These are phyloP conservation scores for Ophiocordyceps unilateralis DNA, from an alignment of 2,329 filamentous ascomycete species.

Conservation along the genomic window DNA sequence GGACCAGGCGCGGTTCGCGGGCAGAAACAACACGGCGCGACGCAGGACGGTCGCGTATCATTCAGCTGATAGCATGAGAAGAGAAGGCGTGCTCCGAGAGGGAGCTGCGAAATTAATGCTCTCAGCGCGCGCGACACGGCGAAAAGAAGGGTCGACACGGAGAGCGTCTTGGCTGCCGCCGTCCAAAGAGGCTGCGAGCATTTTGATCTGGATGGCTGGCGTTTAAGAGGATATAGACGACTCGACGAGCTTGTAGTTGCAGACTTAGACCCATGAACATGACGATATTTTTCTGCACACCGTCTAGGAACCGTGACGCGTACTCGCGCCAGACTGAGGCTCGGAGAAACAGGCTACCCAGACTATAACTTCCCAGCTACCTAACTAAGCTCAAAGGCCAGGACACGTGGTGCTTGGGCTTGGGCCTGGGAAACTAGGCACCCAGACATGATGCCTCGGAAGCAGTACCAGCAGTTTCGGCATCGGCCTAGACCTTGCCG, in stretches of 20 bases:
- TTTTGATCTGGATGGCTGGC: slow-evolving; percentile 17
- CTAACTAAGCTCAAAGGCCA: too few relatives aligned
- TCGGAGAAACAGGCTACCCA: too few relatives aligned
- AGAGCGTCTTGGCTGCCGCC: slow-evolving; percentile 2
- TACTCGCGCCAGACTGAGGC: too few relatives aligned
- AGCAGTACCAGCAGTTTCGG: neutral
- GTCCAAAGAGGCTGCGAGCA: slow-evolving; percentile 8
- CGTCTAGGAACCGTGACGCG: too few relatives aligned
- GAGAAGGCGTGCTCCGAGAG: neutral
- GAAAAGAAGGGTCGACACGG: slow-evolving; percentile 1
- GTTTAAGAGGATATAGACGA: slow-evolving; percentile 22
- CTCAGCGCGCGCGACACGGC: neutral
- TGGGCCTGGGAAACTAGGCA: too few relatives aligned
- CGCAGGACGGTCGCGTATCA: neutral
- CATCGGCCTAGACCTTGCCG: slow-evolving; percentile 2
- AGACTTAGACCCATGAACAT: slow-evolving; percentile 13
- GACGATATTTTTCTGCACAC: slow-evolving; percentile 5
- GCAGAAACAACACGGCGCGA: neutral
- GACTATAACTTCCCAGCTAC: too few relatives aligned
- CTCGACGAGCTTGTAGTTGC: slow-evolving; percentile 16
- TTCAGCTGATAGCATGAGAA: slow-evolving; percentile 6
- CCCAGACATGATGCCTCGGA: too few relatives aligned
- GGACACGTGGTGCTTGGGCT: too few relatives aligned
- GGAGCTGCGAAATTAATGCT: neutral
- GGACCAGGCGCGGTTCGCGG: neutral